A percentile compares a stretch with the other conserved stretches of the same genome.
These are phyloP conservation scores for Larix kaempferi DNA, from an alignment of 75 land plant genomes.

Conservation along the genomic window DNA sequence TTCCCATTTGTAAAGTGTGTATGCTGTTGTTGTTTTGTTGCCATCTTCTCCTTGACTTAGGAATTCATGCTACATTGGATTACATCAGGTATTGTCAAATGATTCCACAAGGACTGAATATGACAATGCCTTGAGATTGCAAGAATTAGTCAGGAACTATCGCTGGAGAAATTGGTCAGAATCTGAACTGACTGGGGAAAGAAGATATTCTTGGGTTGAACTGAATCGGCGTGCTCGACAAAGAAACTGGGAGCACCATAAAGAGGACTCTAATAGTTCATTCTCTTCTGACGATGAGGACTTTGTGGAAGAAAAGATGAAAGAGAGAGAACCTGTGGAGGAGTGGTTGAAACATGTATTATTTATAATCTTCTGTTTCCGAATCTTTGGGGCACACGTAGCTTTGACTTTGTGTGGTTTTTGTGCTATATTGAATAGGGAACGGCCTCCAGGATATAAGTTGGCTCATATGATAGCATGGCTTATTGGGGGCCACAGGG, in stretches of 20 bases:
- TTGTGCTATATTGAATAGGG: constrained; percentile 39
- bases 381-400: constrained; percentile 41
- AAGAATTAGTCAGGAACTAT: constrained; percentile 18
- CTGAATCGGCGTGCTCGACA: constrained; percentile 18
- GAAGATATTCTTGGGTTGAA: constrained; percentile 37
- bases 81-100: constrained; percentile 59
- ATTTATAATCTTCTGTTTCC: constrained; percentile 38
- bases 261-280: constrained; percentile 12
- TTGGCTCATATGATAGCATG: constrained; percentile 60
- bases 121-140: constrained; percentile 36
- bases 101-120: constrained; percentile 49
- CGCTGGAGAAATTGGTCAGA: constrained; percentile 27
- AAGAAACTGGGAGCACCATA: constrained; percentile 12
- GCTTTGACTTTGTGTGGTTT: constrained; percentile 46
- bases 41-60: constrained; percentile 1
- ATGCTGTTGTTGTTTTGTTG: not conserved
- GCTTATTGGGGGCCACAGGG: constrained; percentile 71
- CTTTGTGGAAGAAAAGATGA: constrained; percentile 7
- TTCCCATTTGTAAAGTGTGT: not conserved
- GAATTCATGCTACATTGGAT: not conserved
- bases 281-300: constrained; percentile 7
- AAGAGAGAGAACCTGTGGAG: constrained; percentile 32
- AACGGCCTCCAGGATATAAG: constrained; percentile 59
- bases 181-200: constrained; percentile 26
- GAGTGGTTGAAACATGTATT: constrained; percentile 52